Base-by-base conservation (phyloP, 2,329 filamentous ascomycete species). In the Penicillium sp. region DNA sequence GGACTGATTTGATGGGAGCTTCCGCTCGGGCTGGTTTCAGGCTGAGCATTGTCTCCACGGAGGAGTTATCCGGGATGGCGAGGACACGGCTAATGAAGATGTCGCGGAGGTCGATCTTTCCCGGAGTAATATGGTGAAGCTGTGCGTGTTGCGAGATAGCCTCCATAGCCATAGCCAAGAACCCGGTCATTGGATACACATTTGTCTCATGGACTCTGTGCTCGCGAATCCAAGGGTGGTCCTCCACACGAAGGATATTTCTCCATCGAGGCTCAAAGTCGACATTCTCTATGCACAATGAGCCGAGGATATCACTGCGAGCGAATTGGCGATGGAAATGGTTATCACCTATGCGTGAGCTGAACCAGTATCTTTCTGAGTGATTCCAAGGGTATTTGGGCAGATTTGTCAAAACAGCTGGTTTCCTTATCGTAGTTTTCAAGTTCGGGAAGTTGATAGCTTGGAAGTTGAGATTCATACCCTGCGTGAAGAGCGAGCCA, bases 121-220 rank as follows among this genome's bases (percentile, higher is more conserved):
- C 63, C 1, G 63, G 61, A 2, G 51, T 44, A 10, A 66, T 36
- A 25, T 66, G 56, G 38, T 66, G 60, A 8, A 66, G 13, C 4
- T 64, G 59, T 34, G 64, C 64, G 15, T 65, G 60, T 13, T 66
- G 64, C 2, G 61, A 59, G 3, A 66, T 65, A 11, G 63, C 64
- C 34, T 66, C 64, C 38, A 66, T 62, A 1, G 64, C 64, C 64
- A 66, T 66, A 6, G 63, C 58, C 23, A 66, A 39, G 39, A 61
- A 66, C 8, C 64, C 64, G 10, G 64, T 65, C 64, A 66, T 66
- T 10, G 64, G 64, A 43, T 64, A 66, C 8, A 66, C 60, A n/a
- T 53, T 63, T 23, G 49, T 61, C 2, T 53, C 63, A 23, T 66
- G 63, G 7, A 66, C 64, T 33, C 53, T 55, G 38, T 66, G 64